Evolutionary conservation across 768 basidiomycete genomes (phyloP), one percentile per base, ranked within the genome.

Genomic region (Lentinus brumalis): DNA sequence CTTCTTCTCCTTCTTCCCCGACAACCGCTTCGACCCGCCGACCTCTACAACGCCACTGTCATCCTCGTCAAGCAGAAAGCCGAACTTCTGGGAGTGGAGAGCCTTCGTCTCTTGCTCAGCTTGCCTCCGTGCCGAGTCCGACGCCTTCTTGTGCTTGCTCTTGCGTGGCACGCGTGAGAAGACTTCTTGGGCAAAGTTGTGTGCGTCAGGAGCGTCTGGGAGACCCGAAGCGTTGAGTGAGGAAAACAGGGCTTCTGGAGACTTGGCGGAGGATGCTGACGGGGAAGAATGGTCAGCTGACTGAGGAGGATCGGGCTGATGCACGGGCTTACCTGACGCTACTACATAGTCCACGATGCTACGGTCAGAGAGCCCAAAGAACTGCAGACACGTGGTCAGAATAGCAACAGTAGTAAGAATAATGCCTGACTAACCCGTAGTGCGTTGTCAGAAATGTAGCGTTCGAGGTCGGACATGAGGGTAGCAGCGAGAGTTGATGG

Each of bases 291-390:
- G n/a, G 51, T 55, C 42, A 59, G 69, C 46, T 57, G 15, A 38
- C 51, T 8, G 21, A 45, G 57, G 15, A 56, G 61, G 42, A 6
- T 31, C 46, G 41, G 59, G 50, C 44, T 45, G 30, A 45, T 7
- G 31, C 51, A 31, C 35, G 35, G 9, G 56, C 64, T 71, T 64
- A 89, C 92, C 94, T 74, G 91, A 87, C 51, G 92, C 92, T 72
- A 92, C 79, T 39, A 97, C 88, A 73, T 88, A 97, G 77, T 94
- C 89, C 66, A 94, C 85, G 61, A 90, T 92, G 65, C 85, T 92
- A 64, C 82, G 81, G 75, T 96, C 91, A 21, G 94, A 87, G 49
- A 92, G 82, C 57, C 91, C 91, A 67, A 96, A 89, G 66, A 94
- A 83, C 91, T 93, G 66, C 21, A 61, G 31, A 14, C 39, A 12